Percentiles rank a stretch among this genome's conserved stretches.
Evolutionary conservation across 1,284 basidiomycete genomes (phyloP).

Genomic region (Phellinidium pouzarii): DNA sequence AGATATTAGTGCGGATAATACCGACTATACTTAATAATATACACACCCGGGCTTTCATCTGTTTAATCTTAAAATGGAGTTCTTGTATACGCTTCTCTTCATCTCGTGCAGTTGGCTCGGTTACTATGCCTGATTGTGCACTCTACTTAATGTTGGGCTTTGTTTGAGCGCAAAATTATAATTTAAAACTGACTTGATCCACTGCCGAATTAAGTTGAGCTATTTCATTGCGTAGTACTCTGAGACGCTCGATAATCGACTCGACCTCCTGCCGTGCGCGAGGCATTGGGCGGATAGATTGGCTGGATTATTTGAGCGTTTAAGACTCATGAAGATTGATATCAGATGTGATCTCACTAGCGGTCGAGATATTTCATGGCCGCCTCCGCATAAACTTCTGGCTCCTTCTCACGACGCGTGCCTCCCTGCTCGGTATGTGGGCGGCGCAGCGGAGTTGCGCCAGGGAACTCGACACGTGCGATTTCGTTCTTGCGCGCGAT

Average conservation of each 20-base stretch:
- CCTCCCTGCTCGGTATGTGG: constrained; percentile 34
- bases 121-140: constrained; percentile 30
- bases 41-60: constrained; percentile 46
- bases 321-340: constrained; percentile 1
- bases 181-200: constrained; percentile 43
- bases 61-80: constrained; percentile 44
- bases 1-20: background rate
- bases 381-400: constrained; percentile 67
- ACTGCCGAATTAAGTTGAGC: constrained; percentile 39
- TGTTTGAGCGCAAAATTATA: constrained; percentile 2
- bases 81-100: constrained; percentile 54
- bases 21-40: background rate
- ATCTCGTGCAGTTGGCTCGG: constrained; percentile 38
- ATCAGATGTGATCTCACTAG: constrained; percentile 44
- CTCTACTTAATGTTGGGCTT: constrained; percentile 28
- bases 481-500: constrained; percentile 59
- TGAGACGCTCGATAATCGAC: constrained; percentile 47
- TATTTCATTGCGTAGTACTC: constrained; percentile 47
- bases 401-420: constrained; percentile 41
- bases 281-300: constrained; percentile 64
- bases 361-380: constrained; percentile 67
- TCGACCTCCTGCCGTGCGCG: constrained; percentile 53
- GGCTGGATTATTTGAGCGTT: constrained; percentile 30
- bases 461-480: constrained; percentile 55
- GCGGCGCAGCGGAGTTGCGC: constrained; percentile 62